A percentile compares a stretch with the other conserved stretches of the same genome.
These are phyloP conservation scores for Nemania serpens DNA, from an alignment of 2,329 filamentous ascomycete genomes.

Conservation along the genomic window DNA sequence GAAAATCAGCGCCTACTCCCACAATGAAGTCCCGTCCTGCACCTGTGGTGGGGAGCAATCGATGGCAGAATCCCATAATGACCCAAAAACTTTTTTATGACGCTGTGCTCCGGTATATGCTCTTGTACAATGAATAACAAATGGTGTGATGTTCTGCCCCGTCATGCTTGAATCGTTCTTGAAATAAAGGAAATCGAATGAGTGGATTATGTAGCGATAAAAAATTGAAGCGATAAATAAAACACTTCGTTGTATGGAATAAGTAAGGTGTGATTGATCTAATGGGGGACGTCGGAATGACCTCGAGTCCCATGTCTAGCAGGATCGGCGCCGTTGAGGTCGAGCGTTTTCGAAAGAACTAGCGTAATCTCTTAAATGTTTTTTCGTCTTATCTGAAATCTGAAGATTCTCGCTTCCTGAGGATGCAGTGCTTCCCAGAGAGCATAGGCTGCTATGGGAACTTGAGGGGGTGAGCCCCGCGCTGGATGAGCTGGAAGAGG, in stretches of 20 bases:
- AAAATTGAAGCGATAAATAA: slow-evolving; percentile 25
- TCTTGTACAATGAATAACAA: slow-evolving; percentile 50
- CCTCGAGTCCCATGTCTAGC: slow-evolving; percentile 44
- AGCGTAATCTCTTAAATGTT: slow-evolving; percentile 83
- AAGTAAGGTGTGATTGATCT: slow-evolving; percentile 30
- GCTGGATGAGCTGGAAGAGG: slow-evolving; percentile 40
- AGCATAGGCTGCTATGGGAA: slow-evolving; percentile 83
- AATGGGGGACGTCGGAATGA: slow-evolving; percentile 21
- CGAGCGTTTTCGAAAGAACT: slow-evolving; percentile 86
- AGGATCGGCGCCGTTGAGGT: slow-evolving; percentile 57
- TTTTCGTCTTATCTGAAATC: slow-evolving; percentile 76
- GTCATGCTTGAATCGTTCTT: slow-evolving; percentile 36
- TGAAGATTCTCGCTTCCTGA: slow-evolving; percentile 56
- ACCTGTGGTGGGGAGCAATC: slow-evolving; percentile 38
- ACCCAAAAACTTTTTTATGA: slow-evolving; percentile 50
- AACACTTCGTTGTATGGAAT: slow-evolving; percentile 34
- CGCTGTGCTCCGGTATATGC: slow-evolving; percentile 57
- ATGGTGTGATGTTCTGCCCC: slow-evolving; percentile 34
- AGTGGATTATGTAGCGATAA: slow-evolving; percentile 35
- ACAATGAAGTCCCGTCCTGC: slow-evolving; percentile 35
- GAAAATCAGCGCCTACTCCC: slow-evolving; percentile 34
- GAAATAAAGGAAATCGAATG: slow-evolving; percentile 36
- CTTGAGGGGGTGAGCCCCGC: slow-evolving; percentile 70
- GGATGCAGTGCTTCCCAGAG: slow-evolving; percentile 68
- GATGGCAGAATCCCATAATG: slow-evolving; percentile 38